Conservation (phyloP, 139 green algal species). For the Asterochloris sp. region DNA sequence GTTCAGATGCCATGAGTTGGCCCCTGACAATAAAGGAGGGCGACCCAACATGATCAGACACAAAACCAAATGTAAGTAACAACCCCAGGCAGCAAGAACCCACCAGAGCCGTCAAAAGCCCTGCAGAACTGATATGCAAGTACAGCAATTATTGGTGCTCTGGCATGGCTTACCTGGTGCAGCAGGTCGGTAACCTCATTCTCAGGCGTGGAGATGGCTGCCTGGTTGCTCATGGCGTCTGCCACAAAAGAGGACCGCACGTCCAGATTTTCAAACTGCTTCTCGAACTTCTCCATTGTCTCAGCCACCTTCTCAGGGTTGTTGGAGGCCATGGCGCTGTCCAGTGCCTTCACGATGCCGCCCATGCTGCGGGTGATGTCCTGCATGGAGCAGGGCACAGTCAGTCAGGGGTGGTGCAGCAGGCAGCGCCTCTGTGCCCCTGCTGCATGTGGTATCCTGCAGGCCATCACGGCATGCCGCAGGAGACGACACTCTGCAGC, state of each 20-base stretch:
- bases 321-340: constrained; percentile 77
- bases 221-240: constrained; percentile 84
- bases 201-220: constrained; percentile 84
- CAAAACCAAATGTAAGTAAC: not conserved
- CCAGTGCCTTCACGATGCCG: constrained; percentile 89
- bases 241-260: constrained; percentile 90
- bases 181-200: constrained; percentile 91
- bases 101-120: not conserved
- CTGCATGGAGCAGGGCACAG: constrained; percentile 38
- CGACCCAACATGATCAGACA: not conserved
- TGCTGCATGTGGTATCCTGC: too few species aligned
- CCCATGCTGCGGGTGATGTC: constrained; percentile 90
- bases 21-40: too few species aligned
- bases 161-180: constrained; percentile 29
- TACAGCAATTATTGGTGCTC: too few species aligned
- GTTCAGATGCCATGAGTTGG: too few species aligned
- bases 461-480: too few species aligned
- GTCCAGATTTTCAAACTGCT: constrained; percentile 96
- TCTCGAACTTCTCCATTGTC: constrained; percentile 96
- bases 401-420: too few species aligned
- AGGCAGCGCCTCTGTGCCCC: too few species aligned
- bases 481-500: too few species aligned
- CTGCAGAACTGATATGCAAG: not conserved
- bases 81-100: not conserved
- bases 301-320: constrained; percentile 85